Evolutionary conservation across 2,329 filamentous ascomycete genomes (phyloP), one percentile per base, ranked within the genome.

Genomic region (Teratosphaeriaceae sp.): DNA sequence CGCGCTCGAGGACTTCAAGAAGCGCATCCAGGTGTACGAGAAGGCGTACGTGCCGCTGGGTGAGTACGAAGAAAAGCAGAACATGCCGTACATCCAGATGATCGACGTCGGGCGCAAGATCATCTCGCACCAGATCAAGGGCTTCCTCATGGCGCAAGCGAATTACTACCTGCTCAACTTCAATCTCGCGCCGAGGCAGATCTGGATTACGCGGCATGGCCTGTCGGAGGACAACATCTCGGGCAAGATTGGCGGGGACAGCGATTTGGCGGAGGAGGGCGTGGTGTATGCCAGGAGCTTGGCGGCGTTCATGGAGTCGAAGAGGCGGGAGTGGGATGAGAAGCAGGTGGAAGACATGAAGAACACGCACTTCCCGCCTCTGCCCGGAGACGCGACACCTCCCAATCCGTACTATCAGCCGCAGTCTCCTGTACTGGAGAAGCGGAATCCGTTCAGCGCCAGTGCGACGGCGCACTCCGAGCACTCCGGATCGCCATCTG

Each of bases 201-300:
- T 98, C 47, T 98, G 92, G 92, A 94, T 98, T 60, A 97, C 92
- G 1, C 76, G 92, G 39, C 92, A 97, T 60, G 92, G 92, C 31
- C 86, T 96, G 65, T 96, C 88, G 44, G 63, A 79, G 47, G 92
- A 98, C 63, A 96, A 98, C 60, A 75, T 85, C 45, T 74, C 80
- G 2, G 88, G 89, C 48, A 94, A 87, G 63, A 87, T 98, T 47
- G 92, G 92, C 30, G 92, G 92, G 34, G 84, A 98, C 63, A 90
- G 89, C 1, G 76, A 85, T 15, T 71, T 98, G 21, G 94, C 86
- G 12, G 79, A 83, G 29, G 83, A 86, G 39, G 92, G 92, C 15
- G 76, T 81, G 48, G 76, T 75, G 51, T 98, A 96, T 61, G 88
- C 84, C 20, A 74, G 76, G 49, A 82, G 85, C 2, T 75, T 98